Base-by-base conservation (phyloP, 805 yeast species). In the Cyberlindnera galapagoensis region DNA sequence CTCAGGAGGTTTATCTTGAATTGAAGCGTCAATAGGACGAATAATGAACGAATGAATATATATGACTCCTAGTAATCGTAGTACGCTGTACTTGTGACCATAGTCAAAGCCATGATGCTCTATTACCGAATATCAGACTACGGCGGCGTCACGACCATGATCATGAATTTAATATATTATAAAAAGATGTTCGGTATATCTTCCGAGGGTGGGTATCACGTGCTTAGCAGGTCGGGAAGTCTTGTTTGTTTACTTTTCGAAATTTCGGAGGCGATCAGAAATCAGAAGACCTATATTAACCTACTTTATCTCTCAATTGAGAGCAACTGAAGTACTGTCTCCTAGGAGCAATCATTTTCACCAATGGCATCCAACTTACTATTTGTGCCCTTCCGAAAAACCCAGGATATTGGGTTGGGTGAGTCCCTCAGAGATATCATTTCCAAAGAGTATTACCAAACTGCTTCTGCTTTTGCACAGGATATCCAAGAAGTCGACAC, bases 351-450 rank as follows among this genome's bases (percentile, higher is more conserved):
- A 12, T 13, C 21, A 23, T 7, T 24, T 7, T 10, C 18, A 8
- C 6, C 6, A 14, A 47, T 48, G 52, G 38, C 35, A 17, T 28
- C 54, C 10, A 73, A 74, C 38, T 51, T 76, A 24, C 49, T 76
- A 12, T 60, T 59, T 36, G 56, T 78, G 4, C 81, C 82, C 0
- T 59, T 67, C 14, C 59, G 80, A 29, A 60, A 63, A 33, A 65
- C 80, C 0, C 52, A 57, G 20, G 54, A 56, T 7, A 46, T 68
- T 3, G 65, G 65, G 30, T 41, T 77, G 6, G 65, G 61, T 3
- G 47, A 45, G 2, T 60, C 56, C 13, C 48, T 72, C 7, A 48
- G 63, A 3, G 57, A 56, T 9, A 52, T 72, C 21, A 77, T 80
- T 22, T 59, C 68, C 25, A 48, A 56, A 18, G 77, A 73, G 33